A percentile compares a stretch with the other conserved stretches of the same genome.
These are phyloP conservation scores for Angomonas deanei DNA, from an alignment of 208 protist species.

Conservation along the genomic window DNA sequence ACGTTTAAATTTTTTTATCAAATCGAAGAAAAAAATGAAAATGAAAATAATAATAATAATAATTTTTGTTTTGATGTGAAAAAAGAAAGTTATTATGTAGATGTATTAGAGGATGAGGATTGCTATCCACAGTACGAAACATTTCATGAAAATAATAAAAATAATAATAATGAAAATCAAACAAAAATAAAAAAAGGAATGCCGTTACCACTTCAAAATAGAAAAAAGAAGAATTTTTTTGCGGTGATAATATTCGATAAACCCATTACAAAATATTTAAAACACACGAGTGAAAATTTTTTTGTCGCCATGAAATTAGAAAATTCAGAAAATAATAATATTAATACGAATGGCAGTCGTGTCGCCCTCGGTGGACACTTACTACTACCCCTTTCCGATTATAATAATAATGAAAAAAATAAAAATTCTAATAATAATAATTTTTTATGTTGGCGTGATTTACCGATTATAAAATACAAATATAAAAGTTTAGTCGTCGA, in stretches of 20 bases:
- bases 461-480: slow-evolving; percentile 56
- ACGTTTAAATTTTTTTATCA: slow-evolving; percentile 68
- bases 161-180: no score
- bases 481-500: slow-evolving; percentile 38
- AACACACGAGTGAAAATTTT: slow-evolving; percentile 12
- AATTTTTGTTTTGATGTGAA: slow-evolving; percentile 13
- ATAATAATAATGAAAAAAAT: no score
- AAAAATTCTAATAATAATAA: no score
- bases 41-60: background rate
- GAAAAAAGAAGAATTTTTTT: background rate
- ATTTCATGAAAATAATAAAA: background rate
- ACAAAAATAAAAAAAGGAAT: background rate
- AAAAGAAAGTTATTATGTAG: slow-evolving; percentile 3
- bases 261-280: slow-evolving; percentile 53
- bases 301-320: slow-evolving; percentile 67
- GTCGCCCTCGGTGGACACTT: slow-evolving; percentile 61
- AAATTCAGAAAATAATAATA: slow-evolving; percentile 58
- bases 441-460: slow-evolving; percentile 26
- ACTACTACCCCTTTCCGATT: slow-evolving; percentile 16
- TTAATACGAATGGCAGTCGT: slow-evolving; percentile 43
- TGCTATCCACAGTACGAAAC: background rate
- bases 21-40: slow-evolving; percentile 1
- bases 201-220: background rate
- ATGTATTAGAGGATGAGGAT: slow-evolving; percentile 8
- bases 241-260: slow-evolving; percentile 28